Evolutionary conservation across 2,329 filamentous ascomycete species (phyloP).

Genomic region (Pseudocercospora crystallina): DNA sequence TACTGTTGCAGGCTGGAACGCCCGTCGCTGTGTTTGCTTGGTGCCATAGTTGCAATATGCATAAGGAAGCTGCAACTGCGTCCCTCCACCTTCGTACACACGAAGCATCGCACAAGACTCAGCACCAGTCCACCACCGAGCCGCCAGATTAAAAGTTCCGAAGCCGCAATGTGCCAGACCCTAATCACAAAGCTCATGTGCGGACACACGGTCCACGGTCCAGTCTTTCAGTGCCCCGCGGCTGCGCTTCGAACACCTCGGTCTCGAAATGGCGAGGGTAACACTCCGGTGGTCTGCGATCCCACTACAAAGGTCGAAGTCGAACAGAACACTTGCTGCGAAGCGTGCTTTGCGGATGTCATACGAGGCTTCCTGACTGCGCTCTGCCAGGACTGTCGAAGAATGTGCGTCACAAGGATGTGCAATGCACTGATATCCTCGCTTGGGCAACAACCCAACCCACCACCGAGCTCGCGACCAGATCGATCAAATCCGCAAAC

Average conservation of each 20-base stretch:
- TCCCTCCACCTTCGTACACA: no score
- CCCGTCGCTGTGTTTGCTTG: no score
- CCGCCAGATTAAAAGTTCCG: neutral
- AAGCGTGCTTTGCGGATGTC: conserved; percentile 18
- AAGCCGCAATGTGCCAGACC: conserved; percentile 20
- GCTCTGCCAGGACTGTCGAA: conserved; percentile 20
- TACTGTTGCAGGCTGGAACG: no score
- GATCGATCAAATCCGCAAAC: neutral
- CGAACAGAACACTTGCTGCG: conserved; percentile 21
- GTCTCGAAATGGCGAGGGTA: conserved; percentile 14
- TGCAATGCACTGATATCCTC: conserved; percentile 10
- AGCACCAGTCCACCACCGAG: no score
- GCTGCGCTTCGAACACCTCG: conserved; percentile 5
- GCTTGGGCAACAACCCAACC: conserved; percentile 2
- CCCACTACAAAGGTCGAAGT: conserved; percentile 3
- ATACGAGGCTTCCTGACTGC: conserved; percentile 11
- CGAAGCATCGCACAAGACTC: no score
- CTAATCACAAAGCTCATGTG: conserved; percentile 20
- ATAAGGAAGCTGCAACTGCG: no score
- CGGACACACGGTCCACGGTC: conserved; percentile 19
- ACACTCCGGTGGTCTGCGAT: conserved; percentile 14
- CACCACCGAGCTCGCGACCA: neutral
- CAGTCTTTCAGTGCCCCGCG: conserved; percentile 17
- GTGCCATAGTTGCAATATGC: no score
- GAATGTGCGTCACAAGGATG: conserved; percentile 11